Base-by-base conservation (phyloP, 2,329 filamentous ascomycete species). In the Fusarium nygamai region DNA sequence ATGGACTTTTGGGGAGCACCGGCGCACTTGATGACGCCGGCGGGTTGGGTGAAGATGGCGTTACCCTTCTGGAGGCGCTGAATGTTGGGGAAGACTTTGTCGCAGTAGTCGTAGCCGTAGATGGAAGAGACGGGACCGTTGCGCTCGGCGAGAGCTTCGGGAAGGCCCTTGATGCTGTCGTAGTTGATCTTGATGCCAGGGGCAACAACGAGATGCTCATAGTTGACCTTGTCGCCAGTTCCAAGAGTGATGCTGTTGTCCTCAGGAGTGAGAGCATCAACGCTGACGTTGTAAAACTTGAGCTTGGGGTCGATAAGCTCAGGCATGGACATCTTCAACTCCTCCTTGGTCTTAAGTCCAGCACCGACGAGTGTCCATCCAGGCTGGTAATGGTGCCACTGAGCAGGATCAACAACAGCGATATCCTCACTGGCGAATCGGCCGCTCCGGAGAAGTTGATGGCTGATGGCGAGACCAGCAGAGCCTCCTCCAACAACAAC, bases 281-380 rank as follows among this genome's bases (percentile, higher is more conserved):
- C 89, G 6, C 81, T 79, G 3, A 87, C 81, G 66, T 86, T 84
- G 83, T 92, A 92, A 75, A 91, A 86, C 76, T 88, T 88, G 70
- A 93, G 81, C 76, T 90, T 90, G n/a, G 88, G 80, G 74, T 92
- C 86, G 13, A 92, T 80, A 56, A 92, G 78, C 54, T 82, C 82
- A 9, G 82, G 76, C 44, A 92, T 78, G 3, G 87, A 87, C 64
- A 83, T 81, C 53, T 86, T 86, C 64, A 92, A 81, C 31, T 91
- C 86, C 71, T 91, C 84, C 78, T 90, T 91, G 53, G 84, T 86
- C 81, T 92, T 92, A 44, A 93, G 84, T 8, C 91, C 91, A 44
- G 89, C 90, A 48, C 91, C 91, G 5, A 92, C 91, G 3, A 93
- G 84, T 5, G 91, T 93, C 91, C 91, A 93, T 61, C 91, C 91